phyloP scores from a whole-genome alignment of 768 basidiomycete species.

The Cubamyces sp. region DNA sequence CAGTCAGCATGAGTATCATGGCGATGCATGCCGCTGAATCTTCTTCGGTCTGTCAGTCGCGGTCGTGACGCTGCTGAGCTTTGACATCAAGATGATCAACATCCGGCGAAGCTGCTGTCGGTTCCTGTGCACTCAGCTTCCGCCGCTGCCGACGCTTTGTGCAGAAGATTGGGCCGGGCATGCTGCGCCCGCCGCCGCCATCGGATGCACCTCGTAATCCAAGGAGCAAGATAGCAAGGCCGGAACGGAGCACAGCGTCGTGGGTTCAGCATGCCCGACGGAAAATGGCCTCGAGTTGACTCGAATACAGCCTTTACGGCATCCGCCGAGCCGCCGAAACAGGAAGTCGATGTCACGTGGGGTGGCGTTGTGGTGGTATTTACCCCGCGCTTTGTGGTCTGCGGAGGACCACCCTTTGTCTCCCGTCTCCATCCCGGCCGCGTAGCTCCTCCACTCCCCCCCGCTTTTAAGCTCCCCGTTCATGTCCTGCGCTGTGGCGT shows the following conservation, averaged over 20 bases:
- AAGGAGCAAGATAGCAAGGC: not conserved
- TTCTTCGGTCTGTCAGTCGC: conserved; percentile 8
- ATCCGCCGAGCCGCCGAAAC: not conserved
- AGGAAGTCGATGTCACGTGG: conserved; percentile 19
- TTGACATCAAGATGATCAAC: conserved; percentile 20
- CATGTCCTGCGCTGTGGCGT: conserved; percentile 30
- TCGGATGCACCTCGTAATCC: not conserved
- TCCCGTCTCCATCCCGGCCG: conserved; percentile 25
- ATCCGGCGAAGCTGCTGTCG: conserved; percentile 3
- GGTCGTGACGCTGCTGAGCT: conserved; percentile 13
- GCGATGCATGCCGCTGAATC: not conserved
- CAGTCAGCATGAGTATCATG: not conserved
- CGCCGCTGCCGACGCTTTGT: not conserved
- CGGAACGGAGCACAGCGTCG: conserved; percentile 29
- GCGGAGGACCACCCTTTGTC: conserved; percentile 26
- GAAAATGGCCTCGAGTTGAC: conserved; percentile 15
- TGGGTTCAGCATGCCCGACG: conserved; percentile 24
- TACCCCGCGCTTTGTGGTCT: conserved; percentile 23
- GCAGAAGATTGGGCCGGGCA: not conserved
- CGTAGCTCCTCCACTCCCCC: conserved; percentile 9
- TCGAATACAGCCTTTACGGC: conserved; percentile 8
- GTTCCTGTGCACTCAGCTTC: not conserved
- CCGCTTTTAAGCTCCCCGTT: conserved; percentile 18
- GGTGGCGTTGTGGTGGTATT: conserved; percentile 19
- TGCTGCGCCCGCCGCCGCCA: not conserved